Conservation (phyloP, 805 yeast genomes). For the Ascoidea tarda region DNA sequence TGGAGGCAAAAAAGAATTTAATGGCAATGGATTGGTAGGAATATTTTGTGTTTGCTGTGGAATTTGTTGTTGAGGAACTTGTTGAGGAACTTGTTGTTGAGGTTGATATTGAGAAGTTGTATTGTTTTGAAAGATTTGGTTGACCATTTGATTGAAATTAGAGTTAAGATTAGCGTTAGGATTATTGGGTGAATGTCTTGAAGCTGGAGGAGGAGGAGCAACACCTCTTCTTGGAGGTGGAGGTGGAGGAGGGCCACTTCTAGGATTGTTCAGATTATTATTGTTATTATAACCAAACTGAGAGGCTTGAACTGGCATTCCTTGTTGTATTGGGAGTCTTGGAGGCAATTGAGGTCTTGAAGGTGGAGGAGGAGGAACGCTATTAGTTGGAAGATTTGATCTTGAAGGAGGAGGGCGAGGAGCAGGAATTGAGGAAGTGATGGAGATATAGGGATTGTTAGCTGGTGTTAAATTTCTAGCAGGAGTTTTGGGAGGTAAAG, state of each 20-base stretch:
- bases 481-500: constrained; percentile 13
- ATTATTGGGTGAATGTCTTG: constrained; percentile 9
- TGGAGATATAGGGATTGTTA: constrained; percentile 12
- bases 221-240: constrained; percentile 12
- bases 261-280: constrained; percentile 3
- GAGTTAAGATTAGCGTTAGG: too few relatives aligned
- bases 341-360: constrained; percentile 5
- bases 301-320: neutral
- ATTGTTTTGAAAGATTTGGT: too few relatives aligned
- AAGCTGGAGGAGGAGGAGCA: constrained; percentile 13
- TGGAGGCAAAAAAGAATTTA: constrained; percentile 7
- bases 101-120: constrained; percentile 19
- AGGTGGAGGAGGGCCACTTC: constrained; percentile 7
- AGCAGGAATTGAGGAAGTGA: constrained; percentile 11
- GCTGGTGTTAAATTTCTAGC: constrained; percentile 5
- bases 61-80: neutral
- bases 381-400: constrained; percentile 3
- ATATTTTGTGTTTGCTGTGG: constrained; percentile 4
- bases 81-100: constrained; percentile 9
- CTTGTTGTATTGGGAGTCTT: constrained; percentile 5
- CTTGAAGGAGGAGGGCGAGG: constrained; percentile 14
- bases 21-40: constrained; percentile 5
- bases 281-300: neutral
- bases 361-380: constrained; percentile 6
- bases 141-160: too few relatives aligned